Conservation (phyloP, 2,329 filamentous ascomycete species). For the Samsoniella hepiali region DNA sequence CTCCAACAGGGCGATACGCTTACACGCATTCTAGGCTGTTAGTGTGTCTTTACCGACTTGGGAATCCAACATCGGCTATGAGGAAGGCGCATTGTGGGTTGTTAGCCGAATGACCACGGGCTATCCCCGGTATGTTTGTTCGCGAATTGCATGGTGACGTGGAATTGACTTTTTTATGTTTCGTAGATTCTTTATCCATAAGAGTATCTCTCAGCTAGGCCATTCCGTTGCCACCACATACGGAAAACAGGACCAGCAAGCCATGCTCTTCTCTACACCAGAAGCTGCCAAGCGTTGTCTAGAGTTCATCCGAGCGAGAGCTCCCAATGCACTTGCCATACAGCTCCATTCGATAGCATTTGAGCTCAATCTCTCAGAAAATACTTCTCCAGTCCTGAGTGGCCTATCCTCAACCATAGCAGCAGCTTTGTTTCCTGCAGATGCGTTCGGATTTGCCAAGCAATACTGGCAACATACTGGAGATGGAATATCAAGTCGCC, state of each 20-base stretch:
- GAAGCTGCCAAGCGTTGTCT: constrained; percentile 68
- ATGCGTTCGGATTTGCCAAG: constrained; percentile 72
- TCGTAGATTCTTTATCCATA: constrained; percentile 86
- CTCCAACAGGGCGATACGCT: background rate
- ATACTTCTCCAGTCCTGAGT: constrained; percentile 48
- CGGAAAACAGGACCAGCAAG: constrained; percentile 60
- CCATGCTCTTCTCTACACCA: constrained; percentile 79
- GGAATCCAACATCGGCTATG: constrained; percentile 86
- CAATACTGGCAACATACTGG: constrained; percentile 97
- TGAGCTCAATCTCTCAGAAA: constrained; percentile 54
- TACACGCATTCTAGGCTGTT: constrained; percentile 62
- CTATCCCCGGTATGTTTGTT: constrained; percentile 68
- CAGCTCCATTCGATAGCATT: constrained; percentile 60
- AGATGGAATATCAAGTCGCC: constrained; percentile 85
- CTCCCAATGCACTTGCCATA: constrained; percentile 47
- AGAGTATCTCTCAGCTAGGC: constrained; percentile 71
- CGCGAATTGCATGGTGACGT: background rate
- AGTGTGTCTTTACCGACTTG: constrained; percentile 95
- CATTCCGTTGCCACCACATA: constrained; percentile 62
- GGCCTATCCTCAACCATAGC: constrained; percentile 60
- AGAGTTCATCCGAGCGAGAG: constrained; percentile 65
- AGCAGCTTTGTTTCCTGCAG: constrained; percentile 67
- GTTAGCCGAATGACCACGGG: constrained; percentile 79
- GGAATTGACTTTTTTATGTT: constrained; percentile 17
- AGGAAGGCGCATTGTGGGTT: constrained; percentile 90